Evolutionary conservation across 768 basidiomycete species (phyloP), one percentile per base, ranked within the genome.

Genomic region (Podaxis mareebaensis): DNA sequence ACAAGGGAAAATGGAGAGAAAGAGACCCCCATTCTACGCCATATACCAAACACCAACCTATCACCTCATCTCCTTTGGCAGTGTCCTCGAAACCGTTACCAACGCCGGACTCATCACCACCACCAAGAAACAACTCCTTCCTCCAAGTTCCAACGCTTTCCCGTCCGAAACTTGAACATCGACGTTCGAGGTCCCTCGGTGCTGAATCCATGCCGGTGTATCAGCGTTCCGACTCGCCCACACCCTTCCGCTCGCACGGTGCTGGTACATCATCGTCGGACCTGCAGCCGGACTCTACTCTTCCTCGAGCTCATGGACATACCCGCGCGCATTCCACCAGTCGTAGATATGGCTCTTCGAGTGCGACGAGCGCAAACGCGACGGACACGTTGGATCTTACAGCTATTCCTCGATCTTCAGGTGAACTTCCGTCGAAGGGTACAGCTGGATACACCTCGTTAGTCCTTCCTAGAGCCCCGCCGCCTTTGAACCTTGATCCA

Each of bases 401-500:
- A 20, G 61, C 61, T 49, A 17, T 64, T 44, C 67, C 67, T 3
- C 52, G 60, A 10, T 53, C 63, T 3, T 64, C 52, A 24, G 67
- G 67, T 3, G 67, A 68, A 49, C 53, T 68, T 39, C 67, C 67
- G 17, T 66, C 65, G 51, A 54, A 68, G 4, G 67, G 67, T 11
- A 64, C 60, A 8, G 63, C 67, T 20, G 67, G 67, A 10, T 66
- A 55, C 24, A 62, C 63, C 1, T 33, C 59, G 3, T 48, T 68
- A 20, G 63, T 66, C 20, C 59, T 66, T 11, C 53, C 67, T 12
- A 30, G 65, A 2, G 67, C 67, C 5, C 67, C 67, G 44, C 67
- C 65, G 3, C 61, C 54, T 40, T 36, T 63, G 5, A 57, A 63
- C 39, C 61, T 57, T 15, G 44, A 49, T 33, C 22, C 11, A 2